These are phyloP conservation scores for Alternaria rosae DNA, from an alignment of 2,329 filamentous ascomycete species.

Conservation along the genomic window DNA sequence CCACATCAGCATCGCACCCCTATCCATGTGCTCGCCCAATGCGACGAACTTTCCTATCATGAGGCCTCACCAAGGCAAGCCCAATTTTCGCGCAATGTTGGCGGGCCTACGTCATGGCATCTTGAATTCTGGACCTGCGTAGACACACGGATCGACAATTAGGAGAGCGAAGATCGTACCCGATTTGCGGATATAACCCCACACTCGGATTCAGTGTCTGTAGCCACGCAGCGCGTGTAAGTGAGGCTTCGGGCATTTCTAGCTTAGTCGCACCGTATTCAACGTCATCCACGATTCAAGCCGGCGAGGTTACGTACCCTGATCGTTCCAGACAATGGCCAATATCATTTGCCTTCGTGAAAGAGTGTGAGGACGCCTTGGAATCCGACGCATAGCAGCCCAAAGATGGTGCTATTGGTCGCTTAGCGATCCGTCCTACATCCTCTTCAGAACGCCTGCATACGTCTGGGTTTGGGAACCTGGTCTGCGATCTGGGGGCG, in stretches of 20 bases:
- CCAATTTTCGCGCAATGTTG: conserved; percentile 5
- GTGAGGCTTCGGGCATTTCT: conserved; percentile 24
- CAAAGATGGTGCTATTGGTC: conserved; percentile 16
- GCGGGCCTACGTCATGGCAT: conserved; percentile 25
- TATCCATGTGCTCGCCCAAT: conserved; percentile 13
- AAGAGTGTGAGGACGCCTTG: not conserved
- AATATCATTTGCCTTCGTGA: not conserved
- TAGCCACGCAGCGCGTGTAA: conserved; percentile 2
- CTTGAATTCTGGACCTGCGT: conserved; percentile 23
- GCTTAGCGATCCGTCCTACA: conserved; percentile 5
- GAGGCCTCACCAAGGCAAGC: conserved; percentile 2
- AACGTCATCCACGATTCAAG: conserved; percentile 1
- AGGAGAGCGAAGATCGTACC: conserved; percentile 15
- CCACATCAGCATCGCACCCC: conserved; percentile 5
- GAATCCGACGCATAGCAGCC: not conserved
- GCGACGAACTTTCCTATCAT: conserved; percentile 11
- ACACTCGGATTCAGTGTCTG: not conserved
- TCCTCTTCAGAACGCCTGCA: conserved; percentile 12
- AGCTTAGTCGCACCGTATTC: conserved; percentile 9
- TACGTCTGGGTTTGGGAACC: conserved; percentile 12
- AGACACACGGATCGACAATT: conserved; percentile 29
- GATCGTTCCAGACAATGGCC: conserved; percentile 8
- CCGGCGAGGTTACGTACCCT: conserved; percentile 14
- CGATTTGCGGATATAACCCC: conserved; percentile 1
- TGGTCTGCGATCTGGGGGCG: conserved; percentile 16